These are phyloP conservation scores for Aspergillus funiculosus DNA, from an alignment of 495 filamentous ascomycete genomes.

Conservation along the genomic window DNA sequence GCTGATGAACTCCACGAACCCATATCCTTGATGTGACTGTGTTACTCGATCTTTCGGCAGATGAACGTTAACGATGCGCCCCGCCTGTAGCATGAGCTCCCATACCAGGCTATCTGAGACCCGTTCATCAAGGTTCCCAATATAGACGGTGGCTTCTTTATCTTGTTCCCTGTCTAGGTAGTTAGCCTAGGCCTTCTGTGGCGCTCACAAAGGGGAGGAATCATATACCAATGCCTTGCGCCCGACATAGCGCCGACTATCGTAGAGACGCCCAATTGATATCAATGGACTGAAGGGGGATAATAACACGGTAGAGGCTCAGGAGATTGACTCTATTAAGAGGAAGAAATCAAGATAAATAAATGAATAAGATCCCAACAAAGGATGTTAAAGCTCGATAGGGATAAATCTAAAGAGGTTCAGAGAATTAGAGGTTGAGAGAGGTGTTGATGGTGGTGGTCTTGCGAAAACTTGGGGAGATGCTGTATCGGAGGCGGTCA, in stretches of 20 bases:
- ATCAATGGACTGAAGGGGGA: neutral
- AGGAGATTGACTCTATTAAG: neutral
- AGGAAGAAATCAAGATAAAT: neutral
- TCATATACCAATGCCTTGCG: slow-evolving; percentile 70
- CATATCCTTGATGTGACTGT: slow-evolving; percentile 94
- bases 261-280: slow-evolving; percentile 4
- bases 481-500: slow-evolving; percentile 15
- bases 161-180: slow-evolving; percentile 77
- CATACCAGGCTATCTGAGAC: slow-evolving; percentile 85
- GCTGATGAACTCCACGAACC: slow-evolving; percentile 95
- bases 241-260: slow-evolving; percentile 52
- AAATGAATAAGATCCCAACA: too few relatives aligned
- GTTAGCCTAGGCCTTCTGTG: neutral
- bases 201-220: neutral
- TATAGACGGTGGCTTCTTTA: slow-evolving; percentile 96
- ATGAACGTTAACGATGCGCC: slow-evolving; percentile 95
- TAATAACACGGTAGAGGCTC: neutral
- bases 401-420: neutral
- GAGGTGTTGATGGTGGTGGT: neutral
- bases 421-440: neutral
- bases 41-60: slow-evolving; percentile 96
- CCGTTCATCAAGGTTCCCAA: slow-evolving; percentile 97
- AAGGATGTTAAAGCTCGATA: neutral
- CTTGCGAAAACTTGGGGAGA: neutral
- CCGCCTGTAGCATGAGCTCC: slow-evolving; percentile 96